Evolutionary conservation across 768 basidiomycete species (phyloP), one percentile per base, ranked within the genome.

Genomic region (Coprinellus aureogranulatus): DNA sequence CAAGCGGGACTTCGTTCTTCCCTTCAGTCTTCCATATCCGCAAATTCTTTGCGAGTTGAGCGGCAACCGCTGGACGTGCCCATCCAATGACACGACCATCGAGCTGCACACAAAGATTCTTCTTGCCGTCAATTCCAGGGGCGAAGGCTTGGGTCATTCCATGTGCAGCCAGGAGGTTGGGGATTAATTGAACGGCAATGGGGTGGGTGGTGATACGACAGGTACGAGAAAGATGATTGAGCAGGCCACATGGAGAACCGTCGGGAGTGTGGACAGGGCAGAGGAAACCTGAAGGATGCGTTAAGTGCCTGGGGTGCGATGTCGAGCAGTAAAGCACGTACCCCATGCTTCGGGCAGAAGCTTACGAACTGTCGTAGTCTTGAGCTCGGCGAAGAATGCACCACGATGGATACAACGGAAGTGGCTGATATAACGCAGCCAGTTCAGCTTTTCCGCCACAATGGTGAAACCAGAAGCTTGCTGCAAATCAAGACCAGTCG

Each of bases 211-310:
- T 81, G 62, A 99, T 90, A 58, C 92, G 89, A 74, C 97, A 99
- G 14, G 90, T 88, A 65, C 93, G 86, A 27, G 94, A 92, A 39
- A 99, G 82, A 70, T 99, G 97, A 74, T 98, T 99, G 56, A 99
- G 85, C 14, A 99, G 83, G 72, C 97, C 97, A 72, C 97, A 99
- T 10, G 97, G 97, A 12, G 94, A 83, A 63, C 97, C 97, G 79
- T 99, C 97, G 20, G 97, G 97, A 1, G 97, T 99, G 68, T 99
- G 97, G 18, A 99, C 97, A 22, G 97, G 97, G 67, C 97, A 99
- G 9, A 99, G 75, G 78, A 99, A 99, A 50, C 95, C 93, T 94
- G 57, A 31, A 40, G 59, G 20, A 42, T 31, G 2, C 51, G 11
- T 26, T 27, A 3, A 31, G 27, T 16, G 23, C 44, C 52, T 56